Evolutionary conservation across 192 early-diverging fungal species (phyloP), one percentile per base, ranked within the genome.

Genomic region (Funneliformis geosporum): DNA sequence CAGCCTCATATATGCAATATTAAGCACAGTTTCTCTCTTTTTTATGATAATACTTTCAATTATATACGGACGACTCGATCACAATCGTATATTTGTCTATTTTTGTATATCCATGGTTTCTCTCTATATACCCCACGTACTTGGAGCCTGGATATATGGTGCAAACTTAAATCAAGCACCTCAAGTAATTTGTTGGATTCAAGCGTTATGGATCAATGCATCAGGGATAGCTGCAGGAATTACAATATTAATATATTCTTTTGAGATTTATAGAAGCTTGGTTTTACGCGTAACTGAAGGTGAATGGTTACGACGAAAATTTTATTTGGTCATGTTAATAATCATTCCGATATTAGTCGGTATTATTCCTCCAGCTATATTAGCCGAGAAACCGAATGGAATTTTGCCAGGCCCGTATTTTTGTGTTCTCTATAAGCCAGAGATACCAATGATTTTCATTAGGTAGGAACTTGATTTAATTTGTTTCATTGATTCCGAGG

Each of bases 61-160:
- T 23, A 77, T 77, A 25, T 77, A 77, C 12, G 60, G 64, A 5
- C 28, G 75, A 43, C 62, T 77, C 23, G 55, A 66, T 28, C 67
- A 77, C 23, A 77, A 77, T 46, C 62, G 64, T 14, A 23, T 77
- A 44, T 77, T 77, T 61, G 60, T 66, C 4, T 77, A 77, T 77
- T 77, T 77, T 67, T 77, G 64, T 42, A 59, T 77, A 28, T 77
- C 75, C 7, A 77, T 77, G 38, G 23, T 76, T 59, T 8, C 27
- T 14, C 23, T 77, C 8, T 77, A 33, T 67, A 77, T 77, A n/a
- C 76, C 64, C 8, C 76, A 77, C 43, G 44, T 50, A 8, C 64
- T 77, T 38, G 64, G 76, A 18, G 76, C 62, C 7, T 77, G 76
- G 64, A 77, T 77, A 25, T 64, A 25, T 14, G 44, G 76, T 4